phyloP scores from a whole-genome alignment of 2,329 filamentous ascomycete genomes.

The Aschersonia sp. region DNA sequence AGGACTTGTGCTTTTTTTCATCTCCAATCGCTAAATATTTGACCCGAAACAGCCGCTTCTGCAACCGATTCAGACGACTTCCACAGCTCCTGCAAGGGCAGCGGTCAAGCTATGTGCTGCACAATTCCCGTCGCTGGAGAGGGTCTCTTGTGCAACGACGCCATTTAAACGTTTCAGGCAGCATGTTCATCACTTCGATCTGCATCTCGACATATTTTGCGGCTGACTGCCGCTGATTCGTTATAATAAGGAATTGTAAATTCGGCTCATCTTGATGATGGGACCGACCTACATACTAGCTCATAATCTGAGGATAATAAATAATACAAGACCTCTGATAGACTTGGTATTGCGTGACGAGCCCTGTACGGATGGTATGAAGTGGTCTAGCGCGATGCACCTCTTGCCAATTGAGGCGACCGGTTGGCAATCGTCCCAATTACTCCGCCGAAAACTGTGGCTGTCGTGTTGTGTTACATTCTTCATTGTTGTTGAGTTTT shows the following conservation, averaged over 20 bases:
- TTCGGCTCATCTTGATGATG: neutral
- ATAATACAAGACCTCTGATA: no score
- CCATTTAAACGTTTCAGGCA: neutral
- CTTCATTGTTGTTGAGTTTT: no score
- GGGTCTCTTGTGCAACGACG: constrained; percentile 1
- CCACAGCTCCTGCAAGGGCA: neutral
- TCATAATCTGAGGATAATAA: neutral
- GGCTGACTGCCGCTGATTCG: neutral
- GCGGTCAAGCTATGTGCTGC: constrained; percentile 4
- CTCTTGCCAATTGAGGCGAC: no score
- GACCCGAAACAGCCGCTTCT: neutral
- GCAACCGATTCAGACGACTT: constrained; percentile 2
- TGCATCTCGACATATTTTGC: neutral
- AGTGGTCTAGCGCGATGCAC: no score
- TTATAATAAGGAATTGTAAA: neutral
- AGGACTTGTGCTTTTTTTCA: neutral
- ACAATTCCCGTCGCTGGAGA: constrained; percentile 1
- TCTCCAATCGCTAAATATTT: no score
- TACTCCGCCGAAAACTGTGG: no score
- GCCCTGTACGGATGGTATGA: no score
- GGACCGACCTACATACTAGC: neutral
- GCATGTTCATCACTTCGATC: neutral
- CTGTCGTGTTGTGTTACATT: no score
- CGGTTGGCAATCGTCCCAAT: no score
- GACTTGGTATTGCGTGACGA: no score